Base-by-base conservation (phyloP, 2,329 filamentous ascomycete species). In the Pseudogymnoascus sp. region DNA sequence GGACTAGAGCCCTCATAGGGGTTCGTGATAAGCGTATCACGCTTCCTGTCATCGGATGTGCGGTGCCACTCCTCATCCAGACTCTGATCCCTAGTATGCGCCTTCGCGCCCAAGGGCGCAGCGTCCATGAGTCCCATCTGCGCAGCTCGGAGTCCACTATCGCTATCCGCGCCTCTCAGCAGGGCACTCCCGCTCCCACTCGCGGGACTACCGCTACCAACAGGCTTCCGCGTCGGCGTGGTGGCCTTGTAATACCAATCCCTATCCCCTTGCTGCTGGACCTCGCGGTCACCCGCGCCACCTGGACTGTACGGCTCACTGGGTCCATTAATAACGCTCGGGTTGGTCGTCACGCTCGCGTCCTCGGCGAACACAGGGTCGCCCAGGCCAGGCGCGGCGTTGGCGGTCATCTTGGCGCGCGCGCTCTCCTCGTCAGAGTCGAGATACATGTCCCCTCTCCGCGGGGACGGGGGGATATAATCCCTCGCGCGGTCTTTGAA, bases 301-400 rank as follows among this genome's bases (percentile, higher is more conserved):
- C 31, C 61, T 48, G 68, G 67, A 31, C 82, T 84, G 6, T 58
- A 58, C 2, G 29, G 52, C 59, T 84, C 86, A 59, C 88, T 82
- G 0, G 87, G 87, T 15, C 89, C 90, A 66, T 92, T 83, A 40
- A 95, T 85, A 59, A 92, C 81, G 0, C 92, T 96, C 2, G 91
- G 91, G 70, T 95, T 95, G 15, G 92, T 96, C 52, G 85, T 87
- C 13, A 90, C 81, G 64, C 95, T 91, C 21, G 76, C 74, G 37
- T 84, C 82, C 9, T 82, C 78, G 0, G 52, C 52, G 33, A 58
- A 58, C 29, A 35, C 3, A 2, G 48, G 48, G 18, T 79, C 77
- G 59, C 74, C 77, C 66, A 90, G 88, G 3, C 88, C 90, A 0
- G 42, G 42, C 0, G 6, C 21, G 42, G 42, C 42, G 69, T 89